Base-by-base conservation (phyloP, 352 stramenopile genomes). In the Saprolegnia diclina region DNA sequence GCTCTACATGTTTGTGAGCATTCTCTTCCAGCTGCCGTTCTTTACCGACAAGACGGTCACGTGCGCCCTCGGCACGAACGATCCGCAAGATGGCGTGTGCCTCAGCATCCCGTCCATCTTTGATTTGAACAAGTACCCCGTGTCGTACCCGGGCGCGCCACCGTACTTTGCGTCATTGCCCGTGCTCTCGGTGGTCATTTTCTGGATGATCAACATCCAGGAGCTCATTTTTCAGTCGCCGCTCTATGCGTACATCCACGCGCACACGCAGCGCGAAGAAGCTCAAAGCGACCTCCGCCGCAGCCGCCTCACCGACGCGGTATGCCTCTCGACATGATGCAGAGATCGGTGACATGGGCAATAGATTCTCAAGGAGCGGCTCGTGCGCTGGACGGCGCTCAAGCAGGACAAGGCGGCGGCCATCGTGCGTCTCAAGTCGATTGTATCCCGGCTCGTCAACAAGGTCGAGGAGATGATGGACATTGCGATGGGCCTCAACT, bases 401-500 rank as follows among this genome's bases (percentile, higher is more conserved):
- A 95, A 95, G 72, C 88, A 88, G 45, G 84, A 93, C 21, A 95
- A 95, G 67, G 89, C 84, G 56, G 77, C 81, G 19, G 86, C 83
- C 0, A 83, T 95, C 59, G 77, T 90, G 65, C 83, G 86, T 1
- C 76, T 95, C 11, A 94, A 93, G 56, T 82, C 92, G 6, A 94
- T 94, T 61, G 87, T 95, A 7, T 92, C 84, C 0, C 92, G 92
- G 64, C 75, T 94, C 1, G 87, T 95, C 0, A 85, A 95, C 64
- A 94, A 94, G 59, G 84, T 94, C 7, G 84, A 93, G 70, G 87
- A 95, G 59, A 78, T 95, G 44, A 92, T 95, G 85, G 87, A 95
- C 61, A 94, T 95, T 42, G 87, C 87, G 0, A 84, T 89, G 71
- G 87, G 85, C 0, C 53, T 95, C 5, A 82, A 95, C 65, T 81